Conservation (phyloP, 1,139 yeast species). For the Geotrichum histeridarum region DNA sequence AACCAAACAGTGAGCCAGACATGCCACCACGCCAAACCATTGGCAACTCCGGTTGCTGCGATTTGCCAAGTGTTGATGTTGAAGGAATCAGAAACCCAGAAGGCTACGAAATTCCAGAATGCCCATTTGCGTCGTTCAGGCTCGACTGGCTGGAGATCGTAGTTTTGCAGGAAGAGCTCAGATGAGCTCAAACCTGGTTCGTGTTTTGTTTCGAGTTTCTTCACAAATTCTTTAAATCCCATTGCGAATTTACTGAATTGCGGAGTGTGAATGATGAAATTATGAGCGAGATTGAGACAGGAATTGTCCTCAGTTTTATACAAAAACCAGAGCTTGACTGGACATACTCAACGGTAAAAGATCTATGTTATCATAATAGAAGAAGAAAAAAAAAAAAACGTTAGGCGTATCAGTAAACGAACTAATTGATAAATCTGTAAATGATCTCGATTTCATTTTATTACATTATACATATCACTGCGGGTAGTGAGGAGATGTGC, state of each 20-base stretch:
- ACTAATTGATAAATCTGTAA: too few species aligned
- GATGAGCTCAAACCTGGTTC: conserved; percentile 23
- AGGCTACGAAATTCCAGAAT: conserved; percentile 71
- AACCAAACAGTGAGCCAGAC: conserved; percentile 80
- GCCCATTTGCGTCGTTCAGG: conserved; percentile 61
- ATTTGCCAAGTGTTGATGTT: conserved; percentile 89
- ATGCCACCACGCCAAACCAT: conserved; percentile 84
- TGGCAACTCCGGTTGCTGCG: conserved; percentile 72
- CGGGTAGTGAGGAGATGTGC: too few species aligned
- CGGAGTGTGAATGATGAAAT: conserved; percentile 30
- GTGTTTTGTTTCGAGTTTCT: conserved; percentile 24
- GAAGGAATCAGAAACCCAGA: conserved; percentile 85
- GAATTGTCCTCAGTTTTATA: too few species aligned
- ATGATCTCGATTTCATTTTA: too few species aligned
- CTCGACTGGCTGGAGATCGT: conserved; percentile 74
- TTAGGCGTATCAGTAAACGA: too few species aligned
- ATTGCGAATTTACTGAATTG: conserved; percentile 7
- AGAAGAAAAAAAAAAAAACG: too few species aligned
- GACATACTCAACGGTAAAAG: too few species aligned
- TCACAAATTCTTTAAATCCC: conserved; percentile 16
- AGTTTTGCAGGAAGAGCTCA: conserved; percentile 48
- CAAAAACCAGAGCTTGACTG: too few species aligned
- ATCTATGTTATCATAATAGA: too few species aligned
- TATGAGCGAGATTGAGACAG: too few species aligned
- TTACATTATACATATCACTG: too few species aligned